Evolutionary conservation across 1,284 basidiomycete species (phyloP).

Genomic region (Crepidotus sp.): DNA sequence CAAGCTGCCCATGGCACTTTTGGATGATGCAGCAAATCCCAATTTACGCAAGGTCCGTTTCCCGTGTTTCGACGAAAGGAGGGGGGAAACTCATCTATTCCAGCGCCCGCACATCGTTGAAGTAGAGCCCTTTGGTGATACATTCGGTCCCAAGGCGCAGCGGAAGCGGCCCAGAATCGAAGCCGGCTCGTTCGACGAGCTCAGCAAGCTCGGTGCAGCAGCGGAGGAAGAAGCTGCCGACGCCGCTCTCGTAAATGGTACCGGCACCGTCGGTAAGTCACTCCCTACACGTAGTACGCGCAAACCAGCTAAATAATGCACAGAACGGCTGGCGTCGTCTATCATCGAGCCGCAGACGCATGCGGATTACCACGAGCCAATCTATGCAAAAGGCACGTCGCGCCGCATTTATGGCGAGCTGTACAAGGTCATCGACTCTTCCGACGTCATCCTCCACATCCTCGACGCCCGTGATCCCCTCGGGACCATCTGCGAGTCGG

Average conservation of each 20-base stretch:
- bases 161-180: constrained; percentile 82
- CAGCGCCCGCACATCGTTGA: constrained; percentile 88
- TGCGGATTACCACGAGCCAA: constrained; percentile 75
- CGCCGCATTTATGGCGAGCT: constrained; percentile 95
- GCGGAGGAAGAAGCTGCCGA: constrained; percentile 36
- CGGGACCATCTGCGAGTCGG: constrained; percentile 94
- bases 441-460: constrained; percentile 93
- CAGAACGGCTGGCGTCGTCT: constrained; percentile 37
- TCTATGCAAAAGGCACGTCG: constrained; percentile 89
- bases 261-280: constrained; percentile 34
- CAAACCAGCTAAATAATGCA: background rate
- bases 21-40: constrained; percentile 80
- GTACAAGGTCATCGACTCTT: constrained; percentile 99
- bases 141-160: constrained; percentile 91
- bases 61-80: background rate
- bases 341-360: constrained; percentile 51
- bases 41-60: constrained; percentile 61
- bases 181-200: constrained; percentile 81
- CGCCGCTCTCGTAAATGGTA: constrained; percentile 31
- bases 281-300: too few relatives aligned
- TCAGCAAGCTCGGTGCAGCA: constrained; percentile 58
- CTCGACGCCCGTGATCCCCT: constrained; percentile 94
- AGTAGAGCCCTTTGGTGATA: constrained; percentile 86
- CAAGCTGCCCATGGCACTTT: constrained; percentile 89
- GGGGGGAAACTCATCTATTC: constrained; percentile 6